These are phyloP conservation scores for Jackrogersella multiformis DNA, from an alignment of 495 filamentous ascomycete species.

Conservation along the genomic window DNA sequence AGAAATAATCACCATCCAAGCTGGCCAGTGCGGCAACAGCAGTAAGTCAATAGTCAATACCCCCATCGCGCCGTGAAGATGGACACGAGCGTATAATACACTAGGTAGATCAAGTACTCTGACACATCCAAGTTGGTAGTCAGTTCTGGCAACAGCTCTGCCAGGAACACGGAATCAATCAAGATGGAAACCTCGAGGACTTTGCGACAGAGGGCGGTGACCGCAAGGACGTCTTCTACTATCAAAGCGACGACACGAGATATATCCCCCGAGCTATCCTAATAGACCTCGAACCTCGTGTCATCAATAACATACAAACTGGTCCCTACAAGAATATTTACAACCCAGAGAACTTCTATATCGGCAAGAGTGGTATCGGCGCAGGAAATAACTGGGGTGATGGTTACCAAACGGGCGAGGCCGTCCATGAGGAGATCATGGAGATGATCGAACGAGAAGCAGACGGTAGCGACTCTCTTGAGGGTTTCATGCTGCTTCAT, in stretches of 20 bases:
- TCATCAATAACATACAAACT: conserved; percentile 90
- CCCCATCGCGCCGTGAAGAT: neutral
- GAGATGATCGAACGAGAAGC: conserved; percentile 99
- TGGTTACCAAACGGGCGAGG: conserved; percentile 91
- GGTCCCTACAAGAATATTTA: conserved; percentile 97
- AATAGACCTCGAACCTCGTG: conserved; percentile 91
- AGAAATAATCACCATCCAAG: conserved; percentile 99
- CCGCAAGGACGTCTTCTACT: conserved; percentile 99
- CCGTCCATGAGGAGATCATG: conserved; percentile 94
- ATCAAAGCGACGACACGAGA: conserved; percentile 96
- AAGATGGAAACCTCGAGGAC: conserved; percentile 95
- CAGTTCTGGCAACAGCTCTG: conserved; percentile 99
- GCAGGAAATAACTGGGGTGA: conserved; percentile 98
- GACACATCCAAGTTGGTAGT: conserved; percentile 72
- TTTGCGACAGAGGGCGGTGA: conserved; percentile 96
- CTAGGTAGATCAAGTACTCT: conserved; percentile 8
- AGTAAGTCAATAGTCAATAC: conserved; percentile 75
- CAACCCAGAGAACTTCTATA: conserved; percentile 98
- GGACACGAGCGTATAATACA: neutral
- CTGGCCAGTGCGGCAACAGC: conserved; percentile 99
- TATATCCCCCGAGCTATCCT: conserved; percentile 98
- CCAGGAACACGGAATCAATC: conserved; percentile 96
- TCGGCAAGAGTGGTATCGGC: conserved; percentile 88
- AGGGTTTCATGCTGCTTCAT: conserved; percentile 98
- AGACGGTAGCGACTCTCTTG: conserved; percentile 95